Evolutionary conservation across 2,329 filamentous ascomycete species (phyloP), one percentile per base, ranked within the genome.

Genomic region (Aspergillus bombycis): DNA sequence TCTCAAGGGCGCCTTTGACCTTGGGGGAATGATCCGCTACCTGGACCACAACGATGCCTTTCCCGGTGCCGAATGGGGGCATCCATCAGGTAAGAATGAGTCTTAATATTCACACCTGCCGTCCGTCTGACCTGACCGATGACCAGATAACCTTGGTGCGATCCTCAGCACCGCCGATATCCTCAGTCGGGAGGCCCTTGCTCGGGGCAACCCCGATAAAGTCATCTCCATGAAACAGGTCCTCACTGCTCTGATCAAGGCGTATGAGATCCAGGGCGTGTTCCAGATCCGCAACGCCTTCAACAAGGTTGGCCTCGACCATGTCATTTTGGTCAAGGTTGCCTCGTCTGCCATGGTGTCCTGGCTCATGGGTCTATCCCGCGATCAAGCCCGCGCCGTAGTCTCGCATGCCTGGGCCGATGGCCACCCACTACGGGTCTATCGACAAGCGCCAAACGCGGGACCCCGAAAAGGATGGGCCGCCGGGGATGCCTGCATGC

Each of bases 401-500:
- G 62, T 82, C 9, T 78, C 76, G 2, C 78, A 81, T 46, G 77
- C 74, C 4, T 81, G 74, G 75, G 72, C 77, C 57, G 80, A 82
- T 54, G 76, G 75, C 3, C 71, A 75, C 38, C 75, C 79, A 1
- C 70, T 74, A 3, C 73, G 79, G 7, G 65, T 71, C 1, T 81
- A 74, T 55, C 71, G 79, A 1, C 71, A 74, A 41, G 68, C 69
- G 0, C 63, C 70, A 5, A 81, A 80, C 58, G 71, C 79, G 0
- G 72, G 71, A 0, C 74, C 79, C 1, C 71, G 79, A 0, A 82
- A 82, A 65, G 80, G 79, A 0, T 81, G 80, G 80, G 79, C 79
- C 2, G 79, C 72, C 0, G 80, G 77, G 2, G 77, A 81, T 66
- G 79, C 80, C 1, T 77, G 75, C 34, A 78, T 76, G 67, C 72